Base-by-base conservation (phyloP, 73 alveolate species). In the Uronychia binucleata region DNA sequence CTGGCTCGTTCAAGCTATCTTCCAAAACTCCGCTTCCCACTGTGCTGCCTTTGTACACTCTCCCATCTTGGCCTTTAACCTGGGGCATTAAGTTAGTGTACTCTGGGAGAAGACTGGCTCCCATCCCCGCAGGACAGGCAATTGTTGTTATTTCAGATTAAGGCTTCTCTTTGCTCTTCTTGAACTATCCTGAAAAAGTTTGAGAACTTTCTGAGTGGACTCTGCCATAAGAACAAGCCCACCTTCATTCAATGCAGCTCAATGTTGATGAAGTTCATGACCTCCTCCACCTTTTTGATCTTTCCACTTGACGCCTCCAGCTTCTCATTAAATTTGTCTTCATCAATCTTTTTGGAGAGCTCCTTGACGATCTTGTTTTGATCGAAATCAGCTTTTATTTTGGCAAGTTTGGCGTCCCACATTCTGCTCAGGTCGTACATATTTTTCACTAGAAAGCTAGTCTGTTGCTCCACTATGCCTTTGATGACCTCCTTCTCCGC, bases 391-490 rank as follows among this genome's bases (percentile, higher is more conserved):
- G 67, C 67, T 46, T 46, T 46, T 19, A 46, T 46, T 46, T 46
- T 46, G 67, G 67, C 67, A 46, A 46, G 67, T 19, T 46, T 46
- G 19, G 67, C 67, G 67, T 46, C 67, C 67, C 67, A 46, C 67
- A 46, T 46, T 19, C 67, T 46, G 67, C 67, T 46, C 19, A 46
- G 19, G 67, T 46, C 67, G 67, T 46, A 46, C 67, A 46, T 46
- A 46, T 46, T 46, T 19, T 46, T 46, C n/a, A 46, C 67, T 11
- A 46, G 67, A 19, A 46, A 46, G 5, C n/a, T 11, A 46, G 67
- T 46, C 19, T 46, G n/a, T 46, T 46, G 19, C n/a, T 46, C n/a
- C 67, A 46, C 67, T 5, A 46, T 46, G n/a, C 67, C 67, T 46
- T 46, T 46, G n/a, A 46, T 46, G n/a, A 46, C 67, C 19, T 46